These are phyloP conservation scores for Teratosphaeria nubilosa DNA, from an alignment of 2,329 filamentous ascomycete species.

Conservation along the genomic window DNA sequence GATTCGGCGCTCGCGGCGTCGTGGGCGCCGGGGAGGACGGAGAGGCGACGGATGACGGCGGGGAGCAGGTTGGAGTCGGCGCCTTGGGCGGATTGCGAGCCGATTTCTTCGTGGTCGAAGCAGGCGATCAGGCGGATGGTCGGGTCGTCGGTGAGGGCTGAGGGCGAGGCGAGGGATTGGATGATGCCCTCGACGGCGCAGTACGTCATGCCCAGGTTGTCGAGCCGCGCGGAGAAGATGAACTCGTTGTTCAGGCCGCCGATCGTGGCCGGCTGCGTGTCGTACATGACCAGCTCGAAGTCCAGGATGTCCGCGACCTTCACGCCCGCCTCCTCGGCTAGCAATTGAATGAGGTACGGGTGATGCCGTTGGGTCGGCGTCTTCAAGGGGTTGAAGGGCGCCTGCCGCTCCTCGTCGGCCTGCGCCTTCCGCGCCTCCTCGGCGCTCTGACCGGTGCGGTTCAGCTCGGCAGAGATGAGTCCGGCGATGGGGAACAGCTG, in stretches of 20 bases:
- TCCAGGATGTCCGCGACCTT: constrained; percentile 66
- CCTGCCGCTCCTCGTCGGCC: constrained; percentile 27
- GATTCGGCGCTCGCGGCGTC: constrained; percentile 44
- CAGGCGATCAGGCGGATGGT: constrained; percentile 85
- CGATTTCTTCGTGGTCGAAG: constrained; percentile 98
- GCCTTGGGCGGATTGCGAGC: constrained; percentile 82
- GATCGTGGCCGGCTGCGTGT: constrained; percentile 81
- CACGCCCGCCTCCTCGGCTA: constrained; percentile 69
- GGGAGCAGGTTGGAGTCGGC: constrained; percentile 88
- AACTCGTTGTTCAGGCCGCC: constrained; percentile 89
- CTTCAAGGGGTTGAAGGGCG: constrained; percentile 59
- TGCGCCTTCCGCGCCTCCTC: constrained; percentile 38
- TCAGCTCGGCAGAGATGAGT: constrained; percentile 77
- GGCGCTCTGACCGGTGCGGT: constrained; percentile 53
- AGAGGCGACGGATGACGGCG: constrained; percentile 74
- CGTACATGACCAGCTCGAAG: constrained; percentile 95
- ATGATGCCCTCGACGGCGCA: constrained; percentile 82
- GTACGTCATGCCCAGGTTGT: constrained; percentile 95
- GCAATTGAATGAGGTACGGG: constrained; percentile 71
- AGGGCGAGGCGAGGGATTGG: constrained; percentile 56
- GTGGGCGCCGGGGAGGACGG: constrained; percentile 59
- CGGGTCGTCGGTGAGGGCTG: constrained; percentile 61
- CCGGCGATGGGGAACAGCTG: constrained; percentile 92
- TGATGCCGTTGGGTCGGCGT: constrained; percentile 76
- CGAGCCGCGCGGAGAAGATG: constrained; percentile 88